Evolutionary conservation across 306 rosid species (phyloP).

Genomic region (Castanospermum australe): DNA sequence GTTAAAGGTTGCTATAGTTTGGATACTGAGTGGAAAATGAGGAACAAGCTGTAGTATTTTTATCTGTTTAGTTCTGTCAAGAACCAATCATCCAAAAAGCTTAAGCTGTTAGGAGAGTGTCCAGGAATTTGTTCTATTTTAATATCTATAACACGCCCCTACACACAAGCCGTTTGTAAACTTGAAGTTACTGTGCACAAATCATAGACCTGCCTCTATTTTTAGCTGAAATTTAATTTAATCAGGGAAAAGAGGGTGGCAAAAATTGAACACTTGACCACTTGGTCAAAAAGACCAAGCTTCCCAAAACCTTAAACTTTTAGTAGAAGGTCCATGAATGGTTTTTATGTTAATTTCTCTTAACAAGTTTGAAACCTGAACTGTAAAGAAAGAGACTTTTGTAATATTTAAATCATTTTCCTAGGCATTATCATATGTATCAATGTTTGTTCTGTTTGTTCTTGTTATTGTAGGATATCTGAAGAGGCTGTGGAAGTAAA

Average conservation of each 20-base stretch:
- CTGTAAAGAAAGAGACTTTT: neutral
- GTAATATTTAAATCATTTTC: neutral
- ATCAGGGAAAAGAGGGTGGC: neutral
- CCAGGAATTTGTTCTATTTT: slow-evolving; percentile 4
- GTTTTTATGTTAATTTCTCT: slow-evolving; percentile 18
- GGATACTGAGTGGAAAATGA: slow-evolving; percentile 8
- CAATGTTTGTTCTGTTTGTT: slow-evolving; percentile 7
- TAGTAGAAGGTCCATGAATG: neutral
- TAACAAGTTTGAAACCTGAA: neutral
- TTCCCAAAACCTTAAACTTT: slow-evolving; percentile 5
- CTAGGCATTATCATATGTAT: neutral
- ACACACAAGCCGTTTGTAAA: neutral
- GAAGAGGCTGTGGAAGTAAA: slow-evolving; percentile 96
- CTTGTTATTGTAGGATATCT: slow-evolving; percentile 66
- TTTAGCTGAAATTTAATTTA: slow-evolving; percentile 7
- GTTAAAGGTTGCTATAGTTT: slow-evolving; percentile 8
- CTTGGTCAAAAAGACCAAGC: neutral
- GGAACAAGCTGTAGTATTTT: slow-evolving; percentile 1
- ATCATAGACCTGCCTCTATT: neutral
- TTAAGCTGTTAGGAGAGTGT: slow-evolving; percentile 4
- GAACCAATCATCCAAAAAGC: neutral
- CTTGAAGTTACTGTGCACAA: slow-evolving; percentile 3
- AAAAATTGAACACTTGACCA: neutral
- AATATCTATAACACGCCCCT: neutral
- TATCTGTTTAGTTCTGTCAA: neutral